A percentile compares a stretch with the other conserved stretches of the same genome.
Evolutionary conservation across 495 filamentous ascomycete genomes (phyloP).

Genomic region (Tuber brumale): DNA sequence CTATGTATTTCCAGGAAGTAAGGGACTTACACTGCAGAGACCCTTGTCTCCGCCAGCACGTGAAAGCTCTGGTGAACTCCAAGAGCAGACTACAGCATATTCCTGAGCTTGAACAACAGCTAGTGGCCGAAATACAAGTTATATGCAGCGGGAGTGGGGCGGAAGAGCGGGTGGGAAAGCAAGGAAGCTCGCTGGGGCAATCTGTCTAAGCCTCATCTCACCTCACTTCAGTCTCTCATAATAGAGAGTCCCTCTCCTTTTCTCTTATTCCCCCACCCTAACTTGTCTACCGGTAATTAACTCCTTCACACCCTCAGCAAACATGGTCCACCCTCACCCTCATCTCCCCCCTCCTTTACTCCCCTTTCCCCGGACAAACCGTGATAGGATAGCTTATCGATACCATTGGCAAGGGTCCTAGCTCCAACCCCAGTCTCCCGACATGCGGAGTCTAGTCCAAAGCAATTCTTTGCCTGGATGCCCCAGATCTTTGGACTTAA

Average conservation of each 20-base stretch:
- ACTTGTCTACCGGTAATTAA: not conserved
- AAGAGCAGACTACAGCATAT: not conserved
- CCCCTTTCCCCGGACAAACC: not conserved
- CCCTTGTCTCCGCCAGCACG: not conserved
- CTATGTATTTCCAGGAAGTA: not conserved
- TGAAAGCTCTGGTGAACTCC: not conserved
- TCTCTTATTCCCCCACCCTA: not conserved
- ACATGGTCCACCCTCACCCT: not conserved
- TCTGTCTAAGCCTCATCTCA: not conserved
- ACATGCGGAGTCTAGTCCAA: not conserved
- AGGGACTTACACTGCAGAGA: not conserved
- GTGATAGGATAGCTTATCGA: not conserved
- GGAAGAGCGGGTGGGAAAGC: not conserved
- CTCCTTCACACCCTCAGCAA: not conserved
- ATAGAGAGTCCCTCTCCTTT: not conserved
- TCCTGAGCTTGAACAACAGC: not conserved
- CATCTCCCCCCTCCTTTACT: not conserved
- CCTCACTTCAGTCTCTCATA: not conserved
- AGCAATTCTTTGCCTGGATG: not conserved
- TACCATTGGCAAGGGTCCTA: not conserved
- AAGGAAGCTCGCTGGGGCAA: not conserved
- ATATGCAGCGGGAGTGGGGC: not conserved
- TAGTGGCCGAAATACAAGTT: not conserved
- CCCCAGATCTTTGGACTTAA: not conserved
- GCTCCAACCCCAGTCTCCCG: not conserved